Conservation (phyloP, 495 filamentous ascomycete species). For the Aspergillus incahuasiensis region DNA sequence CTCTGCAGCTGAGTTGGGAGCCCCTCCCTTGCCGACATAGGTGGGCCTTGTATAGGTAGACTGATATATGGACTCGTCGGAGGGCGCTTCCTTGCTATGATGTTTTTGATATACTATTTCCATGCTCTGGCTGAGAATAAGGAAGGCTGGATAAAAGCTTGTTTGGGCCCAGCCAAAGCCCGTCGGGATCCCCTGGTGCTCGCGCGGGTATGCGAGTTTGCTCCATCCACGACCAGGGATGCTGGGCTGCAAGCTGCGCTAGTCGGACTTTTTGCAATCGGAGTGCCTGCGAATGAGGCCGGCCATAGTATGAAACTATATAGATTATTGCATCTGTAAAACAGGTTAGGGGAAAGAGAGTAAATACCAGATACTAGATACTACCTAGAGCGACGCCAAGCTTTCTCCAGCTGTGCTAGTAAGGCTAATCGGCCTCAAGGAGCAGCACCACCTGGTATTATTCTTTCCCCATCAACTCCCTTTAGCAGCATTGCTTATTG, state of each 20-base stretch:
- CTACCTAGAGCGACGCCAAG: constrained; percentile 1
- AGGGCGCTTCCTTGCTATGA: neutral
- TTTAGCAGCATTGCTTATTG: constrained; percentile 1
- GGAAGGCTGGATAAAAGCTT: neutral
- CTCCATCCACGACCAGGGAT: neutral
- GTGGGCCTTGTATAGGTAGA: constrained; percentile 2
- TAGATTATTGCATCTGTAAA: neutral
- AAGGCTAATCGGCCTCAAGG: neutral
- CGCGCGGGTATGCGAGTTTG: neutral
- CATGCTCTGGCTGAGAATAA: neutral
- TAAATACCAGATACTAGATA: too few species aligned
- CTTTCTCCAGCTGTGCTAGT: constrained; percentile 3
- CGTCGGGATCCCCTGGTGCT: neutral
- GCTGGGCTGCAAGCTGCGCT: neutral
- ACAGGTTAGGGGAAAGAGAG: neutral
- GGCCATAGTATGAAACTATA: neutral
- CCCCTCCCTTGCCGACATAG: constrained; percentile 9
- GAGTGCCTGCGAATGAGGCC: neutral
- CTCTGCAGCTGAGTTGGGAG: constrained; percentile 16
- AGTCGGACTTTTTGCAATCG: neutral
- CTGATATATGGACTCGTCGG: neutral
- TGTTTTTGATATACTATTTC: neutral
- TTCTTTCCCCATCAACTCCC: neutral
- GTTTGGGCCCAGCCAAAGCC: neutral
- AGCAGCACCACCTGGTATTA: neutral